Percentiles rank a stretch among this genome's conserved stretches.
These are phyloP conservation scores for Amphirosellinia nigrospora DNA, from an alignment of 495 filamentous ascomycete genomes.

Conservation along the genomic window DNA sequence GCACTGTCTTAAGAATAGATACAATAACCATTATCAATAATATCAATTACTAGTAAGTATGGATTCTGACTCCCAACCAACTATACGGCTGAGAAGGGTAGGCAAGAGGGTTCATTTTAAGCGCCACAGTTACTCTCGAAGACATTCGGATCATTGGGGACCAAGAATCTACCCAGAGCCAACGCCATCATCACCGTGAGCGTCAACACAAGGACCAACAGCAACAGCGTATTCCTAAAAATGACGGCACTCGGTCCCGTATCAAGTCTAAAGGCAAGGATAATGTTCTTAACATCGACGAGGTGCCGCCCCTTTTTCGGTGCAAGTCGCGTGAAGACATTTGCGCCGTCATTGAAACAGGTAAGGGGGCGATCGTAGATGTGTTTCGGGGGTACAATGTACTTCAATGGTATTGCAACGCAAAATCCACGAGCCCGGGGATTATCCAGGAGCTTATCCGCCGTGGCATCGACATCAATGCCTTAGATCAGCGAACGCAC, in stretches of 20 bases:
- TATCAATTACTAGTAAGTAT: not conserved
- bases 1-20: not conserved
- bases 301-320: conserved; percentile 10
- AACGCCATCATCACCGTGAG: not conserved
- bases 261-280: not conserved
- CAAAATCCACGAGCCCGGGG: conserved; percentile 15
- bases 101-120: not conserved
- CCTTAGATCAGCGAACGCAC: conserved; percentile 5
- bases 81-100: not conserved
- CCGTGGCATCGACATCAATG: conserved; percentile 3
- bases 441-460: conserved; percentile 5
- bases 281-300: not conserved
- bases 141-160: not conserved
- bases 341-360: not conserved
- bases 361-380: conserved; percentile 7
- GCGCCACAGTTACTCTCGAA: not conserved
- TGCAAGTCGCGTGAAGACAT: conserved; percentile 6
- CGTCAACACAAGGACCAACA: not conserved
- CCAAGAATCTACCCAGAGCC: not conserved
- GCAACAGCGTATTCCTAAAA: not conserved
- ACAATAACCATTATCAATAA: not conserved
- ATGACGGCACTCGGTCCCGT: not conserved
- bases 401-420: conserved; percentile 25
- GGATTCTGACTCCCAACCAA: not conserved
- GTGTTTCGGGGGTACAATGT: conserved; percentile 14